A percentile compares a stretch with the other conserved stretches of the same genome.
Evolutionary conservation across 2,329 filamentous ascomycete genomes (phyloP).

Genomic region (Hawksworthiomyces lignivorus): DNA sequence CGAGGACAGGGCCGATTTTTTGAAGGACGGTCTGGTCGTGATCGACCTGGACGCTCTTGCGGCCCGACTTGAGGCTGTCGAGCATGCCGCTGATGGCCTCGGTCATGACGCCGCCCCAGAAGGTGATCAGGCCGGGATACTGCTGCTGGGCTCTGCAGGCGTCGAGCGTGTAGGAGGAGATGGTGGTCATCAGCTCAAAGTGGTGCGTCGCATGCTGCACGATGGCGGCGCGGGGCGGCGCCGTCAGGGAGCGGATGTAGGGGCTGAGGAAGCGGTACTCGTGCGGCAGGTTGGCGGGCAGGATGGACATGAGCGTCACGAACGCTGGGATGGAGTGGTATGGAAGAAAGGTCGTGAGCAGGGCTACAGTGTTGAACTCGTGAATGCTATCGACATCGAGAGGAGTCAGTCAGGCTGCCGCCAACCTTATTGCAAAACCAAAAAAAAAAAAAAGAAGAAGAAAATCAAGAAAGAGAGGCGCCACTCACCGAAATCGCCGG

Average conservation of each 20-base stretch:
- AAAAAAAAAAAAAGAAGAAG: not conserved
- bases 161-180: constrained; percentile 73
- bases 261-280: constrained; percentile 80
- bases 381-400: constrained; percentile 58
- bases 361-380: constrained; percentile 72
- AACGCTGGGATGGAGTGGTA: constrained; percentile 87
- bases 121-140: constrained; percentile 70
- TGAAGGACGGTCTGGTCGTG: constrained; percentile 73
- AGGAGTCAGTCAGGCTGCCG: no score
- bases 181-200: constrained; percentile 61
- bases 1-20: constrained; percentile 59
- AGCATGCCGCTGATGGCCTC: constrained; percentile 80
- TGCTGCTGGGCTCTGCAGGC: constrained; percentile 65
- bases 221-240: constrained; percentile 71
- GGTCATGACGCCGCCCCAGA: constrained; percentile 84
- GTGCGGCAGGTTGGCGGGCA: constrained; percentile 65
- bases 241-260: constrained; percentile 70
- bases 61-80: constrained; percentile 67
- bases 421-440: no score
- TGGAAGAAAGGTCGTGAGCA: constrained; percentile 82
- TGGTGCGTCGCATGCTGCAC: constrained; percentile 79
- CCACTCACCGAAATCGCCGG: constrained; percentile 68
- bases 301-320: constrained; percentile 74
- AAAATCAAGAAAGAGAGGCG: no score
- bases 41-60: constrained; percentile 66